Conservation (phyloP, 352 stramenopile genomes). For the Globisporangium nodosum region DNA sequence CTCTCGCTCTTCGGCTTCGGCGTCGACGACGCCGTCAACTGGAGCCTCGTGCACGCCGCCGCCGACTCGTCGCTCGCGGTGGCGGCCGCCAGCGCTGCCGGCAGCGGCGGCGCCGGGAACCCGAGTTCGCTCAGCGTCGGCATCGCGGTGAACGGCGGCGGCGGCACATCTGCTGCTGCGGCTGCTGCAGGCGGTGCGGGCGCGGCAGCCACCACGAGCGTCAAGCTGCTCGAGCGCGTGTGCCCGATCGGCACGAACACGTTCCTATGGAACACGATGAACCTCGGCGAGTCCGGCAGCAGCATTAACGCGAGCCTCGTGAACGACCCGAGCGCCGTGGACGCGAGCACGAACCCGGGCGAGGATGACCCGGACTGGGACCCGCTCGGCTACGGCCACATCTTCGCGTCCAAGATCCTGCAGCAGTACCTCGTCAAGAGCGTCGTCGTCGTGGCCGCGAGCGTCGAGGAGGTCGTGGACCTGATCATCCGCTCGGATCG, state of each 20-base stretch:
- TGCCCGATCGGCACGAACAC: conserved; percentile 55
- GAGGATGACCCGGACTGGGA: conserved; percentile 28
- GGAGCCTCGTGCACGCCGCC: conserved; percentile 36
- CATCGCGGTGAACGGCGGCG: not conserved
- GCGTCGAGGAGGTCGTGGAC: conserved; percentile 60
- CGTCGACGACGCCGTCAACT: conserved; percentile 45
- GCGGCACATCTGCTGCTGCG: not conserved
- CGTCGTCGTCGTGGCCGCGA: conserved; percentile 51
- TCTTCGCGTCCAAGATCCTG: conserved; percentile 51
- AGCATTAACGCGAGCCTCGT: conserved; percentile 5
- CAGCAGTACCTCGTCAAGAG: conserved; percentile 76
- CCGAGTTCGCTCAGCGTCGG: not conserved
- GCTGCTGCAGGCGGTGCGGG: conserved; percentile 7
- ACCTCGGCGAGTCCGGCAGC: conserved; percentile 30
- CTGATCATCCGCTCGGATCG: conserved; percentile 53
- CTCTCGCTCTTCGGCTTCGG: conserved; percentile 75
- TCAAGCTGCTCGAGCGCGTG: conserved; percentile 51
- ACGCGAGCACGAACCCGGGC: conserved; percentile 2
- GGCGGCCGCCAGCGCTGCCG: not conserved
- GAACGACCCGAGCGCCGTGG: conserved; percentile 6
- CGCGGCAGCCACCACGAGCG: conserved; percentile 14
- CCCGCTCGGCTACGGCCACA: conserved; percentile 25
- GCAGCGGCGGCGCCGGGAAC: too few relatives aligned
- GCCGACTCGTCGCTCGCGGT: conserved; percentile 4
- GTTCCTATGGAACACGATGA: conserved; percentile 61